Base-by-base conservation (phyloP, 129 eudicot genomes). In the Centrapalus pauciflorus region DNA sequence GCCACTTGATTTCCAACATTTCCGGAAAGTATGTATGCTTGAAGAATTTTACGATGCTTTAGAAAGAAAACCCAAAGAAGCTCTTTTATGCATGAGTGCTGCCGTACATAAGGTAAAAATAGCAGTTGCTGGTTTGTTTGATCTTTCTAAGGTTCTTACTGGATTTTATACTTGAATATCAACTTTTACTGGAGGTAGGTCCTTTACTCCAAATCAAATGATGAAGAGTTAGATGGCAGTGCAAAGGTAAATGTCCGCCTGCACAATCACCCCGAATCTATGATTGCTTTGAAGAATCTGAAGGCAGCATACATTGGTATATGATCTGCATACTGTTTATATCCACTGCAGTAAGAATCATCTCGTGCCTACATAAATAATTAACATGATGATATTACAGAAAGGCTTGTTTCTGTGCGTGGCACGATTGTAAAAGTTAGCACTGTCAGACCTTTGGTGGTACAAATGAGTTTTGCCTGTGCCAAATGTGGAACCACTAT, bases 231-330 rank as follows among this genome's bases (percentile, higher is more conserved):
- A 52, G 87, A 78, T 4, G 84, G 77, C 10, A 7, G 62, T 72
- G 77, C 60, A 26, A 92, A 79, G 77, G 82, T 92, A 54, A 92
- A 85, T 70, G 80, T 92, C 69, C 96, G 98, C 67, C 78, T 92
- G 73, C 87, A 83, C 81, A 92, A 88, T 73, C 62, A 83, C 69
- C 89, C 88, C 20, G 88, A 92, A 75, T 88, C 95, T 16, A 77
- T 85, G 89, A 83, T 88, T 66, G 87, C 98, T 58, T 80, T 92
- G 79, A 92, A 82, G 92, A 85, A 92, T 73, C 83, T 92, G 7
- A 92, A 92, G 82, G 96, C 98, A 60, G 95, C 98, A 72, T 92
- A 85, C 75, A 92, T 92, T 67, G 97, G 97, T 87, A 84, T 40
- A 3, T 48, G 23, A 54, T 6, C 0, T 49, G 27, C n/a, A n/a